Conservation (phyloP, 1,139 yeast species). For the Geotrichum siamense region DNA sequence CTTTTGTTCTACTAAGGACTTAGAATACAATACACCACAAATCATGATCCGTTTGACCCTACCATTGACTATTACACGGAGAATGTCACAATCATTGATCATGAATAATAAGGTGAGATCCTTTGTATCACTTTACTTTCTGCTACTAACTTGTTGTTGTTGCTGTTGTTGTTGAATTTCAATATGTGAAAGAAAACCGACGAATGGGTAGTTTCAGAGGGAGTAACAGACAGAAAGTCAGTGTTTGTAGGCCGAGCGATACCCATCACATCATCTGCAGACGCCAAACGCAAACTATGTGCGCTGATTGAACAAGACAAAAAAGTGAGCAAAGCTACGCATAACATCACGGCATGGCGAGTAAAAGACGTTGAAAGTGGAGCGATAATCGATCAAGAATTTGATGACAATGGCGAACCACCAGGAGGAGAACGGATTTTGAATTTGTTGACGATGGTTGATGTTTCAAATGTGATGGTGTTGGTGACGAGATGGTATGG, state of each 20-base stretch:
- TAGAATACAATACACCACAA: background rate
- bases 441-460: slow-evolving; percentile 60
- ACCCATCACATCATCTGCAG: slow-evolving; percentile 49
- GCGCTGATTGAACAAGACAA: slow-evolving; percentile 44
- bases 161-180: too few relatives aligned
- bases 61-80: background rate
- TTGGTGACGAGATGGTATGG: slow-evolving; percentile 90
- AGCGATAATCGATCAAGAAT: slow-evolving; percentile 18
- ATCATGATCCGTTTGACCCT: background rate
- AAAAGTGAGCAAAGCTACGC: slow-evolving; percentile 57
- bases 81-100: background rate
- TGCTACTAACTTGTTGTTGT: too few relatives aligned
- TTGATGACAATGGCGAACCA: slow-evolving; percentile 77
- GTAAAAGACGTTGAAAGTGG: slow-evolving; percentile 33
- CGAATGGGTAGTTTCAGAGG: slow-evolving; percentile 61
- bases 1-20: background rate
- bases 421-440: slow-evolving; percentile 77
- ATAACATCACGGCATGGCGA: slow-evolving; percentile 78
- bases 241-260: slow-evolving; percentile 73
- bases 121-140: background rate
- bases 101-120: background rate
- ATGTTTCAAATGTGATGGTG: slow-evolving; percentile 73
- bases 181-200: slow-evolving; percentile 1
- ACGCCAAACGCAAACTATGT: slow-evolving; percentile 49
- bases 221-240: slow-evolving; percentile 73